Conservation (phyloP, 2,329 filamentous ascomycete genomes). For the Colletotrichum spinosum region DNA sequence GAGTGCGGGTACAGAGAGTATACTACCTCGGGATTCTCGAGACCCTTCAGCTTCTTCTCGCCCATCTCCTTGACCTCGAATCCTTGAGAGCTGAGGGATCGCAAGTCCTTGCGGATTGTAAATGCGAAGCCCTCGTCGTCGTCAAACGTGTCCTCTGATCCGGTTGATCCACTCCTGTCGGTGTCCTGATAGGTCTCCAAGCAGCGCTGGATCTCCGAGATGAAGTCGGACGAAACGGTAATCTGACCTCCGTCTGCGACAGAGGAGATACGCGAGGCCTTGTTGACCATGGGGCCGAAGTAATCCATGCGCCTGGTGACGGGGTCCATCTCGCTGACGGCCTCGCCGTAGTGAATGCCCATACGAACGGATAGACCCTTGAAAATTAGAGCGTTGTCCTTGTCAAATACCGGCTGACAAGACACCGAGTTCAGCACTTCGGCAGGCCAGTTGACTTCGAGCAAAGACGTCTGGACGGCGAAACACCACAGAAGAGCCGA, state of each 20-base stretch:
- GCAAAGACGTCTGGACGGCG: conserved; percentile 86
- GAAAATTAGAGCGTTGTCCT: conserved; percentile 91
- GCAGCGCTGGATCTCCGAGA: conserved; percentile 92
- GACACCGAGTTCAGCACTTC: conserved; percentile 90
- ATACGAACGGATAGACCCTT: conserved; percentile 94
- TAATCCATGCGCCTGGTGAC: conserved; percentile 99
- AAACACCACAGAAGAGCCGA: conserved; percentile 97
- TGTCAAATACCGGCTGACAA: conserved; percentile 84
- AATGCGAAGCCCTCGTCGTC: conserved; percentile 80
- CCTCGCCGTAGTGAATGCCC: conserved; percentile 96
- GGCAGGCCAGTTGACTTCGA: conserved; percentile 92
- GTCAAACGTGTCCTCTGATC: conserved; percentile 76
- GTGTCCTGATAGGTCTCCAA: conserved; percentile 89
- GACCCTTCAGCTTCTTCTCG: conserved; percentile 93
- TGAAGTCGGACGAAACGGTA: conserved; percentile 96
- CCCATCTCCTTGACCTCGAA: conserved; percentile 98
- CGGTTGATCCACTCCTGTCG: conserved; percentile 76
- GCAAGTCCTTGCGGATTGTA: conserved; percentile 87
- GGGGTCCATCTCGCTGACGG: conserved; percentile 94
- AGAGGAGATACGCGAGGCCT: conserved; percentile 91
- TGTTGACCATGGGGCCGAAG: conserved; percentile 99
- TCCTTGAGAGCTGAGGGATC: conserved; percentile 87
- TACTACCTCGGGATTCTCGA: conserved; percentile 96
- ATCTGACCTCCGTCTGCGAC: conserved; percentile 98
- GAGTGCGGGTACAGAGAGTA: conserved; percentile 96